These are phyloP conservation scores for Penicillium aurantiogriseum DNA, from an alignment of 2,329 filamentous ascomycete genomes.

Conservation along the genomic window DNA sequence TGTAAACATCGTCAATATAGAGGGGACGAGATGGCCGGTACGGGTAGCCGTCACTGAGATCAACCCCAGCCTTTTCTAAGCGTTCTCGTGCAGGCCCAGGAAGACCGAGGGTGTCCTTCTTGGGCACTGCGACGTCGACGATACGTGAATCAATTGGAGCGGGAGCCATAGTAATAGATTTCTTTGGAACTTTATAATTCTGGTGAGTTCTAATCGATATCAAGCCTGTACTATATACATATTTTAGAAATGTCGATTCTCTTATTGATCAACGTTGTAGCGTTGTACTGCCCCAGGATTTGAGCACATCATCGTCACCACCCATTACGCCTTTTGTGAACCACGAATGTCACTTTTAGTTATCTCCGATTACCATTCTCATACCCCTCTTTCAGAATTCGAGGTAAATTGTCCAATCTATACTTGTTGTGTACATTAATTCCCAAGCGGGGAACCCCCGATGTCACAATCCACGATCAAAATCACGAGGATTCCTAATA, in stretches of 20 bases:
- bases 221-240: neutral
- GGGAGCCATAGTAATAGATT: constrained; percentile 47
- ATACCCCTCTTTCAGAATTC: constrained; percentile 11
- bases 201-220: neutral
- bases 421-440: neutral
- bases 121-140: constrained; percentile 60
- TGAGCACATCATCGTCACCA: constrained; percentile 34
- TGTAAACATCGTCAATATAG: constrained; percentile 67
- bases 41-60: constrained; percentile 68
- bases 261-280: neutral
- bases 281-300: neutral
- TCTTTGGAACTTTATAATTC: neutral
- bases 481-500: constrained; percentile 22
- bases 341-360: neutral
- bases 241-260: neutral
- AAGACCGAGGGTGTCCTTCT: constrained; percentile 63
- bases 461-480: constrained; percentile 26
- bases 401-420: neutral
- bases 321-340: constrained; percentile 31
- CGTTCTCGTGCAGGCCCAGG: constrained; percentile 58
- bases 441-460: constrained; percentile 2
- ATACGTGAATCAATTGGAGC: constrained; percentile 62
- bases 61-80: constrained; percentile 66
- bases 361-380: neutral
- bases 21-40: constrained; percentile 67